phyloP scores from a whole-genome alignment of 1,139 yeast genomes.

The Komagataea norvegica region DNA sequence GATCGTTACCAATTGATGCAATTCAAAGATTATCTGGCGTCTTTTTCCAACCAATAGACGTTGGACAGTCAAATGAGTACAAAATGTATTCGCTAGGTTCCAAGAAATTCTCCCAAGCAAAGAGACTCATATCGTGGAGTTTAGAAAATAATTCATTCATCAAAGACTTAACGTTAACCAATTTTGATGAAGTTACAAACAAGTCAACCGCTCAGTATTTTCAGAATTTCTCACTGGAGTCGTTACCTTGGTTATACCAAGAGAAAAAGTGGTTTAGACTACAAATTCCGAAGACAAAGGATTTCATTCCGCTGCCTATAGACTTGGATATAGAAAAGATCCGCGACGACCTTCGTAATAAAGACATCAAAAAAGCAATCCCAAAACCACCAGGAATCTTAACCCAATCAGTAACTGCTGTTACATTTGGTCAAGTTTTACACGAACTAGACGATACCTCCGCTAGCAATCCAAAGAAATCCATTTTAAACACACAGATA shows the following conservation, averaged over 20 bases:
- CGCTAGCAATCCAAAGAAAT: constrained; percentile 12
- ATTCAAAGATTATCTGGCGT: constrained; percentile 24
- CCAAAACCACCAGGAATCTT: background rate
- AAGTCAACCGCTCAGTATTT: constrained; percentile 9
- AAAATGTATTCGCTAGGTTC: constrained; percentile 17
- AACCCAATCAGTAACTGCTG: constrained; percentile 9
- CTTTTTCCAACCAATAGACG: constrained; percentile 16
- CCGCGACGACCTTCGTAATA: constrained; percentile 10
- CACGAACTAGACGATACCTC: constrained; percentile 8
- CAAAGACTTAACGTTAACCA: constrained; percentile 6
- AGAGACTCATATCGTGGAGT: constrained; percentile 24
- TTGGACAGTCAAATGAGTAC: constrained; percentile 10
- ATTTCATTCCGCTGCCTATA: constrained; percentile 8
- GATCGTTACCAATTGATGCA: constrained; percentile 19
- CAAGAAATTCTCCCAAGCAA: constrained; percentile 18
- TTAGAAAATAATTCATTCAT: constrained; percentile 23
- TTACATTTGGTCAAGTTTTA: constrained; percentile 23
- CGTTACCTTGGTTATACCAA: constrained; percentile 25
- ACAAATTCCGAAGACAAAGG: constrained; percentile 15
- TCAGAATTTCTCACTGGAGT: constrained; percentile 9
- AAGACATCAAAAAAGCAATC: background rate
- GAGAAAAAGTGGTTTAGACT: constrained; percentile 19
- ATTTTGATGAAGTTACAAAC: constrained; percentile 8
- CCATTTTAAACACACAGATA: constrained; percentile 40
- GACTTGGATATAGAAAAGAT: constrained; percentile 12